These are phyloP conservation scores for Penicillium daleae DNA, from an alignment of 495 filamentous ascomycete species.

Conservation along the genomic window DNA sequence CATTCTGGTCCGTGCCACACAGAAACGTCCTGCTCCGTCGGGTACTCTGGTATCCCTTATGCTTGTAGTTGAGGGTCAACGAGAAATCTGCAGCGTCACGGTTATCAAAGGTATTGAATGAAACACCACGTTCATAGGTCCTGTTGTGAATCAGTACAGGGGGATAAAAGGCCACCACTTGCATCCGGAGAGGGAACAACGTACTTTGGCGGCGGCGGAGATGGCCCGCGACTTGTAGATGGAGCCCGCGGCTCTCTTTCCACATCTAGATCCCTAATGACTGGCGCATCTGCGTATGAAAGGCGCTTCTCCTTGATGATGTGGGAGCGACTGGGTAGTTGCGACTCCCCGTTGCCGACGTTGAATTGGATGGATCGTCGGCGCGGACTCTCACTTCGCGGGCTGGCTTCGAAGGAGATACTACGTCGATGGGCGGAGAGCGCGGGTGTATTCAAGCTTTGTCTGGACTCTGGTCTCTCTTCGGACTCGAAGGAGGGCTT, in stretches of 20 bases:
- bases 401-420: conserved; percentile 28
- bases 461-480: conserved; percentile 48
- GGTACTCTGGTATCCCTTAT: conserved; percentile 84
- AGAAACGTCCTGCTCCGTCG: conserved; percentile 89
- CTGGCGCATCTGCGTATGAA: conserved; percentile 26
- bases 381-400: conserved; percentile 27
- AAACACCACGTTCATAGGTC: conserved; percentile 65
- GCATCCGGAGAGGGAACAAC: not conserved
- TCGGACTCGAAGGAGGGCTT: conserved; percentile 57
- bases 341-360: conserved; percentile 35
- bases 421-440: conserved; percentile 26
- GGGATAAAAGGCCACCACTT: not conserved
- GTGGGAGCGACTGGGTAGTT: conserved; percentile 34
- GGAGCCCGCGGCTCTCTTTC: conserved; percentile 36
- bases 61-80: conserved; percentile 84
- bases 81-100: conserved; percentile 78
- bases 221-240: conserved; percentile 31
- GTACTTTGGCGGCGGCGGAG: conserved; percentile 48
- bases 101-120: conserved; percentile 93
- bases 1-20: conserved; percentile 91
- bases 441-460: conserved; percentile 21
- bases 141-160: conserved; percentile 31
- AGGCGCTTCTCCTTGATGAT: conserved; percentile 37
- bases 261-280: conserved; percentile 29
- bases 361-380: conserved; percentile 52